Percentiles rank a stretch among this genome's conserved stretches.
Evolutionary conservation across 2,329 filamentous ascomycete species (phyloP).

Genomic region (Colletotrichum theobromicola): DNA sequence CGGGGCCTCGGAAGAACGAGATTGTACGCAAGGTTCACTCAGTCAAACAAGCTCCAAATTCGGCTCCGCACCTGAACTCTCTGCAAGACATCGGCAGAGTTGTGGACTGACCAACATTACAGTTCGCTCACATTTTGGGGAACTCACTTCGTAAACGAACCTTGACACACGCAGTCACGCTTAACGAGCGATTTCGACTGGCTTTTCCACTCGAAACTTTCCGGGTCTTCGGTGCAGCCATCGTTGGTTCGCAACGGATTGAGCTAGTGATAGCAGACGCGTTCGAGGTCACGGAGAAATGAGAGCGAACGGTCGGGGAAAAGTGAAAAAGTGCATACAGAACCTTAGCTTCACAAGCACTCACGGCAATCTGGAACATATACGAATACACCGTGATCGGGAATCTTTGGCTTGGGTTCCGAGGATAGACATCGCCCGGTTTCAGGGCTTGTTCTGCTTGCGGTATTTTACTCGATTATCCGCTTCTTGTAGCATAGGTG

Average conservation of each 20-base stretch:
- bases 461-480: neutral
- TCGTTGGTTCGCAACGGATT: neutral
- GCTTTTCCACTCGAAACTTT: neutral
- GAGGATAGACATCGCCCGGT: neutral
- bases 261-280: neutral
- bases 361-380: neutral
- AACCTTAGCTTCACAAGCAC: neutral
- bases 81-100: neutral
- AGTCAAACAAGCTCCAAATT: neutral
- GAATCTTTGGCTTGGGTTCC: neutral
- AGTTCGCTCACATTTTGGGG: neutral
- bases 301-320: neutral
- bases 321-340: fast-evolving
- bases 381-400: neutral
- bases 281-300: neutral
- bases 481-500: neutral
- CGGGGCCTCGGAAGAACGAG: neutral
- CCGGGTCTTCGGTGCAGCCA: neutral
- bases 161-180: neutral
- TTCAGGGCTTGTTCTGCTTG: neutral
- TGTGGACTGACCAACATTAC: neutral
- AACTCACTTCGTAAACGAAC: neutral
- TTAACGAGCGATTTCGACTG: neutral
- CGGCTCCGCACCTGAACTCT: neutral
- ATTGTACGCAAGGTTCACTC: neutral